A percentile compares a stretch with the other conserved stretches of the same genome.
These are phyloP conservation scores for Diaporthe aspalathi DNA, from an alignment of 2,329 filamentous ascomycete genomes.

Conservation along the genomic window DNA sequence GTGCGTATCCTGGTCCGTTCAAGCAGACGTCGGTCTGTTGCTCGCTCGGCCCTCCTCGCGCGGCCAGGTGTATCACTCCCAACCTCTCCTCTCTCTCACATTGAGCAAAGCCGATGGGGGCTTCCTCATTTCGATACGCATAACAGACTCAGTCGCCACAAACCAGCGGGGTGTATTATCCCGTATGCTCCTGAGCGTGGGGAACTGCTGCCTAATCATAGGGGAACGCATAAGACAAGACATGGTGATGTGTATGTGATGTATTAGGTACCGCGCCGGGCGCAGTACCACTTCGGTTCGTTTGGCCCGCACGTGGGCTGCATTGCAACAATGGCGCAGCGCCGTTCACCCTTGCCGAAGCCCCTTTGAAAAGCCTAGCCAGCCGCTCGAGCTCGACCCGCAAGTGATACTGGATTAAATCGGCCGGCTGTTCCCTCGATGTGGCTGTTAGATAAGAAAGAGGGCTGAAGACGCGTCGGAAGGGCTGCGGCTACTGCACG, in stretches of 20 bases:
- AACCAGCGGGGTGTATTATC: background rate
- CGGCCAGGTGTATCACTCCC: background rate
- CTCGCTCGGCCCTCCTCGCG: background rate
- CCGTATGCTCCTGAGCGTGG: background rate
- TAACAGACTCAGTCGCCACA: background rate
- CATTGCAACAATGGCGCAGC: background rate
- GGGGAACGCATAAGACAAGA: background rate
- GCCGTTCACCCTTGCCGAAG: background rate
- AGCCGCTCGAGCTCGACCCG: background rate
- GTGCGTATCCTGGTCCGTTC: background rate
- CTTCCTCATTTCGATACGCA: background rate
- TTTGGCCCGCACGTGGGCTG: constrained; percentile 14
- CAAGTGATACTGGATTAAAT: background rate
- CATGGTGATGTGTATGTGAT: background rate
- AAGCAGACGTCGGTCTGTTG: background rate
- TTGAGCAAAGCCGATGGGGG: too few species aligned
- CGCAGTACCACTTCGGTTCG: background rate
- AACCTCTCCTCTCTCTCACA: background rate
- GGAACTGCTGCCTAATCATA: background rate
- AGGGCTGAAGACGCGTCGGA: constrained; percentile 5
- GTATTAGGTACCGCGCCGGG: background rate
- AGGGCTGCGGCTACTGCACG: background rate
- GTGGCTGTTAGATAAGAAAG: background rate
- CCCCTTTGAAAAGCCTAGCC: background rate
- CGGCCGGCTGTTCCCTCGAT: background rate